A percentile compares a stretch with the other conserved stretches of the same genome.
phyloP scores from a whole-genome alignment of 2,329 filamentous ascomycete genomes.

The Macrophomina pseudophaseolina region DNA sequence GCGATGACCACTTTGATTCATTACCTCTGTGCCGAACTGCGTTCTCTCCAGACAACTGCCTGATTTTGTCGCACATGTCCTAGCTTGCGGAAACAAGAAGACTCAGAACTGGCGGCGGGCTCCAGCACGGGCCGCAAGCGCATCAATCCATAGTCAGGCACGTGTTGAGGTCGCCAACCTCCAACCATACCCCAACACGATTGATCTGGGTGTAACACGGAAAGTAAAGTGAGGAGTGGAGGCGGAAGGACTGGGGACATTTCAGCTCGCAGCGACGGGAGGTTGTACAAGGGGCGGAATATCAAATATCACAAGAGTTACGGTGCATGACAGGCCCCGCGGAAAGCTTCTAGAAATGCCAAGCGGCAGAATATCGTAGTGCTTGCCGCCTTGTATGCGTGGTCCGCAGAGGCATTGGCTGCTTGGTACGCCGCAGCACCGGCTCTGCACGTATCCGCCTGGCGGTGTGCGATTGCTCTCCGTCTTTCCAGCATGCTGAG shows the following conservation, averaged over 20 bases:
- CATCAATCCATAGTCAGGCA: constrained; percentile 5
- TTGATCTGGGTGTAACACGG: not conserved
- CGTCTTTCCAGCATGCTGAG: not conserved
- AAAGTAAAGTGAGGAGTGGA: not conserved
- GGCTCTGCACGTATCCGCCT: not conserved
- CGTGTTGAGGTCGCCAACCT: not conserved
- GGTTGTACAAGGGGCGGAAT: not conserved
- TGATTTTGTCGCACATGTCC: not conserved
- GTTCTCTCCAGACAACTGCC: not conserved
- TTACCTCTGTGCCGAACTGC: not conserved
- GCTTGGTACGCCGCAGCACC: not conserved
- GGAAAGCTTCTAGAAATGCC: constrained; percentile 17
- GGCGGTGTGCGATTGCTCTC: not conserved
- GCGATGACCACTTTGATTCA: not conserved
- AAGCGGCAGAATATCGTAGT: not conserved
- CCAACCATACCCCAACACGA: constrained; percentile 10
- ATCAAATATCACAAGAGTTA: not conserved
- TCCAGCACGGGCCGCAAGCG: not conserved
- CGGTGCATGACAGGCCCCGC: not conserved
- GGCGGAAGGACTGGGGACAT: not conserved
- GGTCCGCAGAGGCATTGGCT: not conserved
- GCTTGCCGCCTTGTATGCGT: constrained; percentile 2
- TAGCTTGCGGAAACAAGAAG: not conserved
- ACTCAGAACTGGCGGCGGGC: not conserved
- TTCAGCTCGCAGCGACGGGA: not conserved